These are phyloP conservation scores for Remersonia thermophila DNA, from an alignment of 2,329 filamentous ascomycete species.

Conservation along the genomic window DNA sequence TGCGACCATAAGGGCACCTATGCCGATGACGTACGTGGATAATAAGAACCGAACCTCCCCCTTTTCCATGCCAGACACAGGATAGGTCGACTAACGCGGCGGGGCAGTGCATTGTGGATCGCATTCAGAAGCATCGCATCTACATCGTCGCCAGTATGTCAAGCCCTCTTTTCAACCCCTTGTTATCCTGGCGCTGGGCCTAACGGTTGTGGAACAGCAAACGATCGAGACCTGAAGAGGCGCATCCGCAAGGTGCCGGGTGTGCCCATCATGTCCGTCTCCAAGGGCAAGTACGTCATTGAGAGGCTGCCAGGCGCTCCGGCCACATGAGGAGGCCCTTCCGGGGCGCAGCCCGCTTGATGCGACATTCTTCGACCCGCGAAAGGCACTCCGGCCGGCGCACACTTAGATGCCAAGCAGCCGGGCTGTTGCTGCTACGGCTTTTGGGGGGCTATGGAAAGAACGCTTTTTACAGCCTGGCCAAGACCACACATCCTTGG, in stretches of 20 bases:
- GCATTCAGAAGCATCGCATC: conserved; percentile 61
- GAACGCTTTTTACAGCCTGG: too few species aligned
- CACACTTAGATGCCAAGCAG: too few species aligned
- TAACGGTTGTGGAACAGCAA: conserved; percentile 26
- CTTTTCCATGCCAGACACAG: not conserved
- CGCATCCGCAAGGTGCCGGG: conserved; percentile 64
- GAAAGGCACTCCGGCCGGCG: too few species aligned
- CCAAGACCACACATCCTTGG: too few species aligned
- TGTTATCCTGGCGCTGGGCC: conserved; percentile 1
- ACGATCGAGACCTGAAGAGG: conserved; percentile 70
- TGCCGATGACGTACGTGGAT: conserved; percentile 39
- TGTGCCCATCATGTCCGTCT: conserved; percentile 68
- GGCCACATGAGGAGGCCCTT: conserved; percentile 37
- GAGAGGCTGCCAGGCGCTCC: conserved; percentile 81
- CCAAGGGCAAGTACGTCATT: conserved; percentile 84
- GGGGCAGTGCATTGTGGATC: conserved; percentile 57
- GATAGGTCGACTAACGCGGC: conserved; percentile 38
- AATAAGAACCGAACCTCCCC: not conserved
- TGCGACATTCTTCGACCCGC: too few species aligned
- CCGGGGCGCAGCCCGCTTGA: too few species aligned
- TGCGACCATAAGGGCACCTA: conserved; percentile 87
- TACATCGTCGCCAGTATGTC: conserved; percentile 61
- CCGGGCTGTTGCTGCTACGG: too few species aligned
- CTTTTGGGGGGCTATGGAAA: too few species aligned
- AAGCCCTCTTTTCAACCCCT: conserved; percentile 24